phyloP scores from a whole-genome alignment of 129 eudicot genomes.

The Smallanthus sonchifolius region DNA sequence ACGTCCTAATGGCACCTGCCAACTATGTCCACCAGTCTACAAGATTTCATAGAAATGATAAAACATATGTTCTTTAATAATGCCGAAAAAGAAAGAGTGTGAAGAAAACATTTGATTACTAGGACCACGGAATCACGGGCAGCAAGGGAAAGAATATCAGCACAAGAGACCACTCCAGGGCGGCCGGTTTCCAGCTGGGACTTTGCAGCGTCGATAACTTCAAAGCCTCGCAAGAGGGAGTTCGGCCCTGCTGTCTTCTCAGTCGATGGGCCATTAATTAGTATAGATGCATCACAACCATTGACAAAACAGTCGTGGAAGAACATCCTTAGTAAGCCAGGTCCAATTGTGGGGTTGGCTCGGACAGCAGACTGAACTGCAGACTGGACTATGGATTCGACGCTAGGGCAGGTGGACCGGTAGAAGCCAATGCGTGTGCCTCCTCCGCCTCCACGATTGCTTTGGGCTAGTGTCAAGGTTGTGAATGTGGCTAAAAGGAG shows the following conservation, averaged over 20 bases:
- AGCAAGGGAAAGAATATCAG: slow-evolving; percentile 79
- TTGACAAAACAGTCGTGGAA: slow-evolving; percentile 76
- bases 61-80: neutral
- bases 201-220: slow-evolving; percentile 71
- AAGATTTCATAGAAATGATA: neutral
- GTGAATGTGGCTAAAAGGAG: slow-evolving; percentile 24
- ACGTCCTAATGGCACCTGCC: slow-evolving; percentile 60
- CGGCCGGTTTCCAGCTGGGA: slow-evolving; percentile 56
- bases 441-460: neutral
- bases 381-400: slow-evolving; percentile 47
- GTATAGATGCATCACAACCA: slow-evolving; percentile 86
- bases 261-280: slow-evolving; percentile 50
- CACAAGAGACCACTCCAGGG: slow-evolving; percentile 76
- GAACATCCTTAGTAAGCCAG: slow-evolving; percentile 60
- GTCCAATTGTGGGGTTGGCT: slow-evolving; percentile 45
- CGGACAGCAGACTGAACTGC: slow-evolving; percentile 42
- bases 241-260: slow-evolving; percentile 73
- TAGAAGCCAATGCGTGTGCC: slow-evolving; percentile 58
- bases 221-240: slow-evolving; percentile 68
- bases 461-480: slow-evolving; percentile 35
- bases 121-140: slow-evolving; percentile 77
- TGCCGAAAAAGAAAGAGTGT: no score
- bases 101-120: slow-evolving; percentile 42
- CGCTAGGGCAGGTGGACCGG: slow-evolving; percentile 43
- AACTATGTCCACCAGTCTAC: slow-evolving; percentile 51